phyloP scores from a whole-genome alignment of 768 basidiomycete genomes.

The Neoboletus subvelutipes region DNA sequence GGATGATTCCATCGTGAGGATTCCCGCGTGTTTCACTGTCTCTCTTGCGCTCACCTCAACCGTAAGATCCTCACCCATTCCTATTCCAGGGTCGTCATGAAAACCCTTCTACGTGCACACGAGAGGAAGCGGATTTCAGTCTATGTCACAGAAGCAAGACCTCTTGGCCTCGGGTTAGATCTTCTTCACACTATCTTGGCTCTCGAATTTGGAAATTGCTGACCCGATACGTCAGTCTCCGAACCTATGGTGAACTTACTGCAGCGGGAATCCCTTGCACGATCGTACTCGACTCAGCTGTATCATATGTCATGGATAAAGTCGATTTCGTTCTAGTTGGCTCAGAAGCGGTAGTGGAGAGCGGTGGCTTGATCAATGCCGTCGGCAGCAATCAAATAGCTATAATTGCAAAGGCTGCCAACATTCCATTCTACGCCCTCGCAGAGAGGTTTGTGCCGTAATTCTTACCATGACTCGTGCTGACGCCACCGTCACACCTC shows the following conservation, averaged over 20 bases:
- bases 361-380: conserved; percentile 88
- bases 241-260: conserved; percentile 85
- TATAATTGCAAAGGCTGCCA: conserved; percentile 89
- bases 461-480: conserved; percentile 17
- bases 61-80: conserved; percentile 92
- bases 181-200: conserved; percentile 3
- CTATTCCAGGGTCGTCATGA: conserved; percentile 93
- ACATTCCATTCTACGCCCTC: conserved; percentile 95
- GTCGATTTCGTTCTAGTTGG: conserved; percentile 96
- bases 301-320: conserved; percentile 95
- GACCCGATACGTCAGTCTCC: conserved; percentile 53
- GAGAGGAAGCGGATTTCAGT: conserved; percentile 92
- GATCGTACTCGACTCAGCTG: conserved; percentile 93
- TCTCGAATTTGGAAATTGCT: conserved; percentile 8
- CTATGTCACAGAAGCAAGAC: conserved; percentile 95
- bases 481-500: conserved; percentile 24
- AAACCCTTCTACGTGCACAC: conserved; percentile 88
- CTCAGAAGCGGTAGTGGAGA: conserved; percentile 97
- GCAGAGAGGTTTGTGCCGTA: conserved; percentile 71
- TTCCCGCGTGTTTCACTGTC: conserved; percentile 19
- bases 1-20: conserved; percentile 83
- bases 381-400: conserved; percentile 97
- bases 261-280: conserved; percentile 93
- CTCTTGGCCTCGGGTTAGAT: conserved; percentile 81
- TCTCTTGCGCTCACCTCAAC: conserved; percentile 13